Evolutionary conservation across 331 rosid species (phyloP), one percentile per base, ranked within the genome.

Genomic region (Quercus phellos): DNA sequence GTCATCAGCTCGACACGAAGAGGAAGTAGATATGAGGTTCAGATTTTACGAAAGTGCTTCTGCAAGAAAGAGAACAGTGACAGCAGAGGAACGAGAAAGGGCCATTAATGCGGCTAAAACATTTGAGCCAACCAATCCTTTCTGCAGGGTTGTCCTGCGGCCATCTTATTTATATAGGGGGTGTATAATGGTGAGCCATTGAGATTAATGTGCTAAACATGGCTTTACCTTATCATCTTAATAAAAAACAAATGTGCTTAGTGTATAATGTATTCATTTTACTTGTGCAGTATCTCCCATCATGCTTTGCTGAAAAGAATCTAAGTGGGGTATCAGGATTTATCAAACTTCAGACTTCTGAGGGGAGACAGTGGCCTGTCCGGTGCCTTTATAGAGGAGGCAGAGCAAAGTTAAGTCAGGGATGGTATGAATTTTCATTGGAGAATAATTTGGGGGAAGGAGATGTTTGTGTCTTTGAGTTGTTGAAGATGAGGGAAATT

Each of bases 1-100:
- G 72, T 80, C 94, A 74, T 84, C 97, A 34, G 63, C 89, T 42
- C 85, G 78, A 50, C 83, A 85, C 0, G 96, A 86, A 72, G 92
- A 92, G 69, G 92, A 88, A 64, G 87, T 56, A 19, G 96, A 89
- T 71, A 89, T 90, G 85, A 96, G 96, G 72, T 77, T 83, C 66
- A 87, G 96, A 79, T 95, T 95, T 85, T 95, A 95, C 24, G 97
- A 92, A 88, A 91, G 99, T 86, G 98, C 99, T 46, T 93, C 99
- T 75, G 98, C 97, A 22, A 87, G 99, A 79, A 95, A 95, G 87
- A 90, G 99, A 89, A 91, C 97, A 0, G 96, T 85, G 83, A 93
- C 97, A 30, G 92, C 96, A 0, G 99, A 92, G 86, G 98, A 95
- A 91, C 88, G 99, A 81, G 99, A 95, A 66, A 90, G 87, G 88